Evolutionary conservation across 1,284 basidiomycete genomes (phyloP).

Genomic region (Puccinia novopanici): DNA sequence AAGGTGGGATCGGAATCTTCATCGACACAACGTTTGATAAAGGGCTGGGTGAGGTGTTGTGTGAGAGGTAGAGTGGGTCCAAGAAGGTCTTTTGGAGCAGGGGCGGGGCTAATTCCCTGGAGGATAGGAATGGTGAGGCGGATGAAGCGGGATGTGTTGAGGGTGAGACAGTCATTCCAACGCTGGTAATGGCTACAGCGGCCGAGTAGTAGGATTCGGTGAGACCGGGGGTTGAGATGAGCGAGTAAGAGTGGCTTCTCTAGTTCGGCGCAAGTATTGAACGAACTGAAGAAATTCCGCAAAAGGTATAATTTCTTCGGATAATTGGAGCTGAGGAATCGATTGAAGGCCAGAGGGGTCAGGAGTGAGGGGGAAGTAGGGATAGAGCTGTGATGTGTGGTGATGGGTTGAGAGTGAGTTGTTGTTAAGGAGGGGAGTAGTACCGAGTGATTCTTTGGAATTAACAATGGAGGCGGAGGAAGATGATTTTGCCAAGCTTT

Average conservation of each 20-base stretch:
- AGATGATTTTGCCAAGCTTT: conserved; percentile 15
- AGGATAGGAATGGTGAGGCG: conserved; percentile 49
- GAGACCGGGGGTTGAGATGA: conserved; percentile 27
- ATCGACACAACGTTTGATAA: conserved; percentile 74
- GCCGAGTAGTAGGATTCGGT: conserved; percentile 52
- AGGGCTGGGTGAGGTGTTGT: conserved; percentile 68
- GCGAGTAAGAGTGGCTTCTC: conserved; percentile 56
- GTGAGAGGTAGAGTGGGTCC: conserved; percentile 63
- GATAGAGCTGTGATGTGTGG: neutral
- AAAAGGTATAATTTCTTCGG: conserved; percentile 66
- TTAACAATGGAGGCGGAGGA: conserved; percentile 2
- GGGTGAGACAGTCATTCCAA: conserved; percentile 19
- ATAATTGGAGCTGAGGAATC: conserved; percentile 3
- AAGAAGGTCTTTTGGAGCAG: conserved; percentile 69
- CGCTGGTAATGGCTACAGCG: conserved; percentile 21
- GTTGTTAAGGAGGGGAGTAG: neutral
- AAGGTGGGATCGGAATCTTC: conserved; percentile 95
- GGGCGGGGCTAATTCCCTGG: conserved; percentile 4
- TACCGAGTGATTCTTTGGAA: neutral
- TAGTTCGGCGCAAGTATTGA: conserved; percentile 74
- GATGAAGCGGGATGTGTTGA: conserved; percentile 7
- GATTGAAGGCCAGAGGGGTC: neutral
- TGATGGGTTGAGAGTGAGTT: neutral
- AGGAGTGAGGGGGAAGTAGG: neutral
- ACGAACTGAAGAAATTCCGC: conserved; percentile 83